Evolutionary conservation across 2,329 filamentous ascomycete genomes (phyloP), one percentile per base, ranked within the genome.

Genomic region (Chaetomium sp.): DNA sequence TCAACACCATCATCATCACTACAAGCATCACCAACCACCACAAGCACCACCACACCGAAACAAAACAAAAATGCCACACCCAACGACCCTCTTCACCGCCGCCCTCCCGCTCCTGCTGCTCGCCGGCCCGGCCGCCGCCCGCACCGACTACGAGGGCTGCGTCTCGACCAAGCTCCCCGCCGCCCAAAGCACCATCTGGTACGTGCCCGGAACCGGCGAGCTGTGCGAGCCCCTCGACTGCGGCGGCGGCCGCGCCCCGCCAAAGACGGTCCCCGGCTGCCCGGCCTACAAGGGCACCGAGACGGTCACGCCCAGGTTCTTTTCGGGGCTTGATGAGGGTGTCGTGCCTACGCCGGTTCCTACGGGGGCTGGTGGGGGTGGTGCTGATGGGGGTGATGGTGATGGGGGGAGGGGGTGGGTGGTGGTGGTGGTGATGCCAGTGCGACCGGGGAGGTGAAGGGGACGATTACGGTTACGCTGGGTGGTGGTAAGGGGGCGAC

Each of bases 61-160:
- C 13, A 16, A 38, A 16, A 4, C 16, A 38, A 38, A 42, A n/a
- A 42, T 42, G 38, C 5, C 38, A 16, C 3, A 1, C 38, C 38
- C 38, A 31, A 47, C 50, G 12, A 42, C 61, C 63, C 53, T 63
- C 45, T 29, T 50, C 21, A 25, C 47, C 16, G n/a, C 55, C 1
- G 23, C 50, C 38, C 38, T 45, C 59, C 38, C 38, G 16, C 38
- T 42, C 38, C 38, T 42, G 3, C 16, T 16, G 16, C 38, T 42
- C 54, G 45, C 64, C 42, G 50, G 58, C 19, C 53, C 50, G 21
- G 65, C 59, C 8, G 67, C 77, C 21, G 82, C 80, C 54, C 79
- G 72, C 67, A 84, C 82, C 38, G 79, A 83, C 69, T 70, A 82
- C 49, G 61, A 42, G 0, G 83, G 81, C 71, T 85, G 82, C 76